phyloP scores from a whole-genome alignment of 2,329 filamentous ascomycete genomes.

The Aspergillus alliaceus region DNA sequence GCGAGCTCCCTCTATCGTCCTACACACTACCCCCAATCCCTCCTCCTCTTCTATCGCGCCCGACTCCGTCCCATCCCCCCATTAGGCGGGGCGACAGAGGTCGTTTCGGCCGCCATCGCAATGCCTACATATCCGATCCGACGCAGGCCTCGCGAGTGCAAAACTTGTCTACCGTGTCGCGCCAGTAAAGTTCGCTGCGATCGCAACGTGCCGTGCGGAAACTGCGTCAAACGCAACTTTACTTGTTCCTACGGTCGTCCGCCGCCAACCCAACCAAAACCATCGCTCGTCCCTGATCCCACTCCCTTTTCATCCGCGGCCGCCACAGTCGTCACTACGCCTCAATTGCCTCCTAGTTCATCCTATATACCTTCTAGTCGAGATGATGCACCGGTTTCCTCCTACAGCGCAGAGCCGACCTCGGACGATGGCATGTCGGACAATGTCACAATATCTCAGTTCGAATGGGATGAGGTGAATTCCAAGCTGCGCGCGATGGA shows the following conservation, averaged over 20 bases:
- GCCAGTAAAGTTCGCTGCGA: conserved; percentile 52
- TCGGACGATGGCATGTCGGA: conserved; percentile 25
- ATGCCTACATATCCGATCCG: conserved; percentile 38
- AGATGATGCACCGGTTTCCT: conserved; percentile 13
- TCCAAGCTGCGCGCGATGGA: conserved; percentile 37
- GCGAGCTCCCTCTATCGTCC: neutral
- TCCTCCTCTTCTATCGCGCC: conserved; percentile 5
- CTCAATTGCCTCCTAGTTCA: conserved; percentile 12
- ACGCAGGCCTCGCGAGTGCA: conserved; percentile 39
- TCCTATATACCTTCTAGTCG: conserved; percentile 11
- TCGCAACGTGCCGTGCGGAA: conserved; percentile 41
- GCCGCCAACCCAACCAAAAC: conserved; percentile 16
- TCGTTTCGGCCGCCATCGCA: conserved; percentile 6
- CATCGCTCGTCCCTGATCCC: conserved; percentile 6
- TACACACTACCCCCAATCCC: neutral
- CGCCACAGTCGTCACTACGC: conserved; percentile 14
- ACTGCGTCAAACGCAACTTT: conserved; percentile 43
- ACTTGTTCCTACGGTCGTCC: conserved; percentile 39
- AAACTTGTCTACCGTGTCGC: conserved; percentile 52
- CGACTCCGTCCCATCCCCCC: conserved; percentile 4
- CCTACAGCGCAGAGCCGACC: conserved; percentile 20
- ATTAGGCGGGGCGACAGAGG: conserved; percentile 18
- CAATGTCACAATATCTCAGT: conserved; percentile 31
- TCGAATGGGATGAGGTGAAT: conserved; percentile 38
- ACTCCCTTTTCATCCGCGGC: conserved; percentile 11